Conservation (phyloP, 192 early-diverging fungal species). For the Pilaira anomala region DNA sequence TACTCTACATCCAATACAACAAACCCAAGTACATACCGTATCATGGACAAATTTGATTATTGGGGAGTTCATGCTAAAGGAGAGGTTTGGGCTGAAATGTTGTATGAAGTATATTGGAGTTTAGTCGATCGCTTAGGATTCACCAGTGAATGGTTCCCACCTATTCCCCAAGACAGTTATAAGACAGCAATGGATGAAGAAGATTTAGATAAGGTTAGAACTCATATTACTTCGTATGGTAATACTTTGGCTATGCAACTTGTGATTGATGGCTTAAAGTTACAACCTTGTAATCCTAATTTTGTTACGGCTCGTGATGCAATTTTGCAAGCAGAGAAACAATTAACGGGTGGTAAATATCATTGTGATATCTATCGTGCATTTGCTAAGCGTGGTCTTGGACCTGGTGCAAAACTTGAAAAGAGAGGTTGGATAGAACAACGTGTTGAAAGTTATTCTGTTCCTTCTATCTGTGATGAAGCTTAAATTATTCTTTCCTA, state of each 20-base stretch:
- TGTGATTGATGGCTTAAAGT: slow-evolving; percentile 71
- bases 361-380: slow-evolving; percentile 69
- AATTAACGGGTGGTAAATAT: slow-evolving; percentile 64
- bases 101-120: slow-evolving; percentile 83
- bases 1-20: slow-evolving; percentile 75
- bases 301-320: slow-evolving; percentile 74
- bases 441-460: slow-evolving; percentile 28
- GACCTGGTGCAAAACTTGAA: slow-evolving; percentile 61
- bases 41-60: slow-evolving; percentile 76
- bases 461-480: slow-evolving; percentile 21
- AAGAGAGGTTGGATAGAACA: slow-evolving; percentile 33
- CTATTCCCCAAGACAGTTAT: slow-evolving; percentile 15
- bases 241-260: slow-evolving; percentile 70
- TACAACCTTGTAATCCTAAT: slow-evolving; percentile 72
- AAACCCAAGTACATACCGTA: slow-evolving; percentile 81
- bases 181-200: not conserved
- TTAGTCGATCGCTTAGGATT: slow-evolving; percentile 59
- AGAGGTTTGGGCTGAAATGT: slow-evolving; percentile 87
- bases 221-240: slow-evolving; percentile 48
- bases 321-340: slow-evolving; percentile 63
- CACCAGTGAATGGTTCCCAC: slow-evolving; percentile 56
- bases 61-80: slow-evolving; percentile 94
- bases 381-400: slow-evolving; percentile 91
- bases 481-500: not conserved
- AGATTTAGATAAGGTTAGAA: slow-evolving; percentile 32